Evolutionary conservation across 306 rosid genomes (phyloP).

Genomic region (Luffa aegyptiaca): DNA sequence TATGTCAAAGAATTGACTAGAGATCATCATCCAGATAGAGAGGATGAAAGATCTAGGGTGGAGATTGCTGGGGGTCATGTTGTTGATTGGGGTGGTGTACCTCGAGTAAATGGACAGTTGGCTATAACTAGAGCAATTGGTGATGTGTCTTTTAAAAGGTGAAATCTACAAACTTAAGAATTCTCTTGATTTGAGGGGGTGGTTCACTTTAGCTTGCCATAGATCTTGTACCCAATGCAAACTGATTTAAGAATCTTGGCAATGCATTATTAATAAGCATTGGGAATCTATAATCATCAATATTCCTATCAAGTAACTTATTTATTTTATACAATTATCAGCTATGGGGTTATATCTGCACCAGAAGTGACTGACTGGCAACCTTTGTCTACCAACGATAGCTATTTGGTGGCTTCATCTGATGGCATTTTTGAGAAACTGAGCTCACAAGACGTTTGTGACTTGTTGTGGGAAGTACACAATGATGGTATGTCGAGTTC

Average conservation of each 20-base stretch:
- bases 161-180: slow-evolving; percentile 16
- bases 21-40: slow-evolving; percentile 94
- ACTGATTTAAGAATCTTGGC: neutral
- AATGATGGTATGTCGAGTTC: slow-evolving; percentile 27
- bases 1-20: slow-evolving; percentile 81
- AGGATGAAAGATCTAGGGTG: slow-evolving; percentile 76
- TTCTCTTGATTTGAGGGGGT: neutral
- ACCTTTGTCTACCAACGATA: slow-evolving; percentile 70
- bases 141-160: slow-evolving; percentile 73
- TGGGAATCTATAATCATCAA: neutral
- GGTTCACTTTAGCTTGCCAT: neutral
- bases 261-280: neutral
- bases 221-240: neutral
- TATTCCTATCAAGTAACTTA: neutral
- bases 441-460: slow-evolving; percentile 83
- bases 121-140: slow-evolving; percentile 90
- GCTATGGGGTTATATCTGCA: slow-evolving; percentile 75
- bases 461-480: slow-evolving; percentile 72
- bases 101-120: slow-evolving; percentile 84
- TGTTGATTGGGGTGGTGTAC: slow-evolving; percentile 73
- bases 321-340: neutral
- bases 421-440: slow-evolving; percentile 92
- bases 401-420: slow-evolving; percentile 87
- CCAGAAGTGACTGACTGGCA: slow-evolving; percentile 97
- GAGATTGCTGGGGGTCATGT: slow-evolving; percentile 96